Percentiles rank a stretch among this genome's conserved stretches.
phyloP scores from a whole-genome alignment of 106 monocot species.

The Acorus calamus region DNA sequence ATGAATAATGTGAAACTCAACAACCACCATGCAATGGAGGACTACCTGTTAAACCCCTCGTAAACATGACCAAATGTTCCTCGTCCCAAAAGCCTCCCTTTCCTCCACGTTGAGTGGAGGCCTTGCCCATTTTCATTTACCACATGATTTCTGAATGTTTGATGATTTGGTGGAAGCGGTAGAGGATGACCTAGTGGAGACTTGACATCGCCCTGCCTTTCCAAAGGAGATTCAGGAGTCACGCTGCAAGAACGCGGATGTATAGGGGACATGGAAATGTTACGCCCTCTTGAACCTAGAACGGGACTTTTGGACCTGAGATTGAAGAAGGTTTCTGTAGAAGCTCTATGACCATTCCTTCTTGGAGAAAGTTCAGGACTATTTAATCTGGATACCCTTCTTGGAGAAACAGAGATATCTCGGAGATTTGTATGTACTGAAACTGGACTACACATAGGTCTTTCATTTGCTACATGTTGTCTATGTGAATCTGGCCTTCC shows the following conservation, averaged over 20 bases:
- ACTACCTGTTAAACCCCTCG: slow-evolving; percentile 82
- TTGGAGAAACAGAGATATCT: slow-evolving; percentile 33
- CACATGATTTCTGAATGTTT: slow-evolving; percentile 24
- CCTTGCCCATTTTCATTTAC: background rate
- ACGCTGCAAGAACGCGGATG: slow-evolving; percentile 17
- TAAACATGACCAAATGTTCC: slow-evolving; percentile 97
- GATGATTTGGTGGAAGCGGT: slow-evolving; percentile 84
- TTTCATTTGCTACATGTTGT: slow-evolving; percentile 23
- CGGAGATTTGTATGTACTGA: no score
- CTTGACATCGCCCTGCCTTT: slow-evolving; percentile 47
- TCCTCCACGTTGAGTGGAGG: slow-evolving; percentile 67
- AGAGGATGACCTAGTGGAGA: slow-evolving; percentile 57
- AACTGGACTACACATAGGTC: background rate
- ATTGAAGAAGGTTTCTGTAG: slow-evolving; percentile 27
- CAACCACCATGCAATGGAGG: background rate
- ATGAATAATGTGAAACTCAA: background rate
- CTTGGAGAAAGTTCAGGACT: slow-evolving; percentile 13
- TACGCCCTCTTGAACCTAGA: slow-evolving; percentile 24
- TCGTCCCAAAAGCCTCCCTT: slow-evolving; percentile 78
- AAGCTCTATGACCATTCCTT: slow-evolving; percentile 11
- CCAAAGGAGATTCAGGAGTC: slow-evolving; percentile 35
- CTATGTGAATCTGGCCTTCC: slow-evolving; percentile 13
- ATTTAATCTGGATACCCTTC: slow-evolving; percentile 19
- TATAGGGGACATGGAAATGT: slow-evolving; percentile 41
- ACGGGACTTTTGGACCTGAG: slow-evolving; percentile 18